Base-by-base conservation (phyloP, 1,139 yeast genomes). In the Yamadazyma taylorii region DNA sequence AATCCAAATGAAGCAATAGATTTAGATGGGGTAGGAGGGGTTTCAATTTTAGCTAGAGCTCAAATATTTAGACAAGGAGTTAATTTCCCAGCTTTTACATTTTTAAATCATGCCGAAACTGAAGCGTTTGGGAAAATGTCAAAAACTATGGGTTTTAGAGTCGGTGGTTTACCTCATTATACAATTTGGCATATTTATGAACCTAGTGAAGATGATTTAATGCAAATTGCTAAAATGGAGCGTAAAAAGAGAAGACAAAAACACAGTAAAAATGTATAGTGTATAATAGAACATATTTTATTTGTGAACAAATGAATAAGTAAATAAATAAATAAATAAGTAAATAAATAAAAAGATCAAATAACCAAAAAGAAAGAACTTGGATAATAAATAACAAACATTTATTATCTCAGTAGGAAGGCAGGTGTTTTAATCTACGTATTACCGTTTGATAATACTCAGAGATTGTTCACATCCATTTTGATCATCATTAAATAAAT, bases 41-140 rank as follows among this genome's bases (percentile, higher is more conserved):
- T 88, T 28, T 84, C 90, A 0, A 86, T 88, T 42, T 63, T 88
- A 39, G 90, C 95, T 4, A 81, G 80, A 55, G 95, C 95, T 1
- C 78, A 76, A 46, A 79, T 85, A n/a, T 87, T 87, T 58, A 73
- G 94, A 48, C 78, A 77, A 42, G 96, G 96, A 30, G 85, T 83
- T 19, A 85, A 84, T 56, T 87, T 87, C 69, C 95, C 96, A 8
- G 95, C 95, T 3, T 87, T 85, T 55, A 82, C 96, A 2, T 87
- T 86, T 57, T 78, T 81, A 58, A 87, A 86, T 55, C 96, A 88
- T 58, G 96, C 95, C 0, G 96, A 87, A 57, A 88, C 96, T 2
- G 94, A 88, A 58, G 96, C 94, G 0, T 87, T 87, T 62, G 96
- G 95, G 34, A 87, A 86, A 55, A 75, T 88, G 88, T 83, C 90